phyloP scores from a whole-genome alignment of 352 stramenopile species.

The Pythium folliculosum region DNA sequence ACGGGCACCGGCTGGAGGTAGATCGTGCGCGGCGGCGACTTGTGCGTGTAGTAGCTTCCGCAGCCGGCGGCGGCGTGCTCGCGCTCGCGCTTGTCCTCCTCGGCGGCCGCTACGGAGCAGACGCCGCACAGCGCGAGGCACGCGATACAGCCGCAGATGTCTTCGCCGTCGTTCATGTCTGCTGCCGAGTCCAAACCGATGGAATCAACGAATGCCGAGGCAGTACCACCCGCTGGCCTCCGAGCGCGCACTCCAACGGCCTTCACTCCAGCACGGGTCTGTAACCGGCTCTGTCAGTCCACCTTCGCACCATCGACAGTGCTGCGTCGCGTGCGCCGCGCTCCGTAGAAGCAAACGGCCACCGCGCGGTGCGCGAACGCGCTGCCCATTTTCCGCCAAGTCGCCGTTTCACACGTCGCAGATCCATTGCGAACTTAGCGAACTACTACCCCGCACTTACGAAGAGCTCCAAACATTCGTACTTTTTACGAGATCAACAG shows the following conservation, averaged over 20 bases:
- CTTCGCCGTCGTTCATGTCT: constrained; percentile 75
- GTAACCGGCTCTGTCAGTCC: neutral
- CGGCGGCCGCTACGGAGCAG: constrained; percentile 72
- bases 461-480: neutral
- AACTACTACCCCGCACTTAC: neutral
- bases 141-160: constrained; percentile 74
- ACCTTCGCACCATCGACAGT: no score
- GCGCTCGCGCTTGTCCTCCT: constrained; percentile 82
- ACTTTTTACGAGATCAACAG: neutral
- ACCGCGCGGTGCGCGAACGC: neutral
- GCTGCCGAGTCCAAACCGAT: neutral
- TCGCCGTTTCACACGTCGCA: neutral
- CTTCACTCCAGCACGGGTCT: neutral
- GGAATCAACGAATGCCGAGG: neutral
- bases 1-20: constrained; percentile 70
- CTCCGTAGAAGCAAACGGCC: constrained; percentile 1
- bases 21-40: constrained; percentile 46
- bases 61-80: constrained; percentile 47
- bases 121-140: constrained; percentile 74
- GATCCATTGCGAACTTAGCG: neutral
- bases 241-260: no score
- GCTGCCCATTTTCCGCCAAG: neutral
- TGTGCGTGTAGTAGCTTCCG: constrained; percentile 36
- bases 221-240: neutral
- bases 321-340: neutral